Evolutionary conservation across 371 early-diverging fungal species (phyloP).

Genomic region (Mucor ambiguus): DNA sequence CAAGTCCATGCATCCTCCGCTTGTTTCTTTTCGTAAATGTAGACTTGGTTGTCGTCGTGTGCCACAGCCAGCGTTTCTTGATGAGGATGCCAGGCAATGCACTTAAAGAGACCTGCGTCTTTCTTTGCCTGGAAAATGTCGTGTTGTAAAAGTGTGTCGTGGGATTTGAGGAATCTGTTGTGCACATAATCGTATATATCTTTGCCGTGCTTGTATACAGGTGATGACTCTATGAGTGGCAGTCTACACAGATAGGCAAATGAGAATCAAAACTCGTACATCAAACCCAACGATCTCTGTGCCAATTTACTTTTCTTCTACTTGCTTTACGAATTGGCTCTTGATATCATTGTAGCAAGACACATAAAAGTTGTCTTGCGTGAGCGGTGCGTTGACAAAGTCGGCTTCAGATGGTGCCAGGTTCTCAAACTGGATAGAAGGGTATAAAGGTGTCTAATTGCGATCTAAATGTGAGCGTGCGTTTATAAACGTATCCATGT

Average conservation of each 20-base stretch:
- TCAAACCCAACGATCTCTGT: too few species aligned
- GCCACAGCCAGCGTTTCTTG: constrained; percentile 53
- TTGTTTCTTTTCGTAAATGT: constrained; percentile 47
- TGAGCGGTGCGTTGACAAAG: neutral
- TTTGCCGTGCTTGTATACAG: constrained; percentile 17
- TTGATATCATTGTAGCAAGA: neutral
- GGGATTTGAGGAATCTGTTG: neutral
- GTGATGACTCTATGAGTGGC: constrained; percentile 8
- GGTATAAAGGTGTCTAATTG: constrained; percentile 23
- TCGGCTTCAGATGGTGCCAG: constrained; percentile 3
- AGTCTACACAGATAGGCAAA: neutral
- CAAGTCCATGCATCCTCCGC: constrained; percentile 35
- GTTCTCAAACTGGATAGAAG: constrained; percentile 19
- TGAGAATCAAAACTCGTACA: too few species aligned
- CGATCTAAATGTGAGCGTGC: neutral
- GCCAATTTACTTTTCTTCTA: constrained; percentile 15
- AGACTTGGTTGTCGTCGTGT: constrained; percentile 47
- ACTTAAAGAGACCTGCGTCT: constrained; percentile 11
- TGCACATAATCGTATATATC: constrained; percentile 6
- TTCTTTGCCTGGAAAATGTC: constrained; percentile 4
- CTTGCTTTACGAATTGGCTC: neutral
- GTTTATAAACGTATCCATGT: neutral
- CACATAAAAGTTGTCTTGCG: neutral
- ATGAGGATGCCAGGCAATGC: constrained; percentile 62
- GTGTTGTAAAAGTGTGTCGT: constrained; percentile 1